Evolutionary conservation across 306 rosid species (phyloP).

Genomic region (Hippophae rhamnoides): DNA sequence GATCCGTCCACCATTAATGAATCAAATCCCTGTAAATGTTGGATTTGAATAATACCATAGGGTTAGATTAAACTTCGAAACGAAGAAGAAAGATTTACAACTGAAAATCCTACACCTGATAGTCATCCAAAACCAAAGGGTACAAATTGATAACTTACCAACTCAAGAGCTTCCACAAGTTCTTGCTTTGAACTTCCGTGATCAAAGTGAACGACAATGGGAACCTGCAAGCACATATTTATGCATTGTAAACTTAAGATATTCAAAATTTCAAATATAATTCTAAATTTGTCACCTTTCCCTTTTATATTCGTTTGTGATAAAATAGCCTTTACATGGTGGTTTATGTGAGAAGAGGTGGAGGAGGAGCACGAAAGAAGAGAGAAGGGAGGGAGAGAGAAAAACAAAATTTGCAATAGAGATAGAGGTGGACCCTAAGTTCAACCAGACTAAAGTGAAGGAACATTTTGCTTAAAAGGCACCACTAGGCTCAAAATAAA

Average conservation of each 20-base stretch:
- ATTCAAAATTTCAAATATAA: not conserved
- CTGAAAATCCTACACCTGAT: conserved; percentile 4
- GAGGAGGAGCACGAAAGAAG: too few species aligned
- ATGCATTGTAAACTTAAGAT: conserved; percentile 7
- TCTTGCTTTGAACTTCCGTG: conserved; percentile 85
- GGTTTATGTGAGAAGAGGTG: too few species aligned
- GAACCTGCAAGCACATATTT: conserved; percentile 48
- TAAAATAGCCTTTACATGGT: too few species aligned
- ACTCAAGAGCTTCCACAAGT: conserved; percentile 78
- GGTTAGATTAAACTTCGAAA: conserved; percentile 10
- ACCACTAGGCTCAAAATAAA: too few species aligned
- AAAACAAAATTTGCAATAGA: too few species aligned
- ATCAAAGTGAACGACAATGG: conserved; percentile 82
- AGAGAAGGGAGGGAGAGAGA: too few species aligned
- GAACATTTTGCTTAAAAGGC: too few species aligned
- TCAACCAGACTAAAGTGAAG: too few species aligned
- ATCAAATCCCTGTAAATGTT: conserved; percentile 60
- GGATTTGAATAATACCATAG: conserved; percentile 17
- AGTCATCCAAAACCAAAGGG: conserved; percentile 1
- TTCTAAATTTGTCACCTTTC: not conserved
- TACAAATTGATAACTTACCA: conserved; percentile 35
- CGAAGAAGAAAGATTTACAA: conserved; percentile 12
- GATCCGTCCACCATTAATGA: conserved; percentile 95
- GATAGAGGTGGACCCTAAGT: too few species aligned
- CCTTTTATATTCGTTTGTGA: too few species aligned